Percentiles rank a stretch among this genome's conserved stretches.
Evolutionary conservation across 2,329 filamentous ascomycete species (phyloP).

Genomic region (Venturia carpophila): DNA sequence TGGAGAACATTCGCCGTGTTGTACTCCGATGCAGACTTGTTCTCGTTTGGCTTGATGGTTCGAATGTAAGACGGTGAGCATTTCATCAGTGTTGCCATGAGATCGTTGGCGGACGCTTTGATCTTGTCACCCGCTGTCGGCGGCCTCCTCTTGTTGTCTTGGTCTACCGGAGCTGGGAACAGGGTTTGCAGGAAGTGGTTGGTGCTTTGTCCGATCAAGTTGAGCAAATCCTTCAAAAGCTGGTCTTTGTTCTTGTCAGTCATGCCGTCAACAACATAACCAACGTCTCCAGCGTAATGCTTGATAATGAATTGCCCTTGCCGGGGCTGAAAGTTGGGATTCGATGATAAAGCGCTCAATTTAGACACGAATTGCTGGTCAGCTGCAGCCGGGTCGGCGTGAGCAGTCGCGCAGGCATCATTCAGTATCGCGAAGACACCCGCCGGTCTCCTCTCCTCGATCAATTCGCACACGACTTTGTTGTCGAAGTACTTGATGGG

Average conservation of each 20-base stretch:
- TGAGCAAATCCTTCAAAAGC: constrained; percentile 85
- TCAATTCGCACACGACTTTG: constrained; percentile 95
- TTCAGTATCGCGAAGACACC: constrained; percentile 95
- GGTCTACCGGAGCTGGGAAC: constrained; percentile 89
- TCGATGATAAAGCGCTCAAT: constrained; percentile 77
- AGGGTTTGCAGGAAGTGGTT: constrained; percentile 81
- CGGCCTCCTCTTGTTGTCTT: constrained; percentile 89
- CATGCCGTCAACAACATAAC: constrained; percentile 90
- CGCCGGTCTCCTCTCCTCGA: constrained; percentile 82
- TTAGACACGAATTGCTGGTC: constrained; percentile 94
- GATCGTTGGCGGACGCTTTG: constrained; percentile 84
- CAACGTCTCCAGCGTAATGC: constrained; percentile 96
- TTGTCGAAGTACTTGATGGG: constrained; percentile 99
- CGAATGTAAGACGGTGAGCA: constrained; percentile 96
- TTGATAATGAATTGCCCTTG: constrained; percentile 98
- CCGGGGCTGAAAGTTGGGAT: constrained; percentile 82
- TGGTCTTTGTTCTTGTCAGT: constrained; percentile 99
- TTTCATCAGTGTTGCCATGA: constrained; percentile 94
- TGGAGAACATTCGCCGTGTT: constrained; percentile 88
- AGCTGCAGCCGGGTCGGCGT: constrained; percentile 87
- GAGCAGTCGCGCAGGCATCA: constrained; percentile 96
- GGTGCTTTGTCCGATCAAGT: constrained; percentile 72
- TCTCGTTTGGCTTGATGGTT: constrained; percentile 99
- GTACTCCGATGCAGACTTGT: constrained; percentile 91
- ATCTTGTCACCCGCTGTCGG: constrained; percentile 96